Conservation (phyloP, 768 basidiomycete species). For the Serendipita sp. region DNA sequence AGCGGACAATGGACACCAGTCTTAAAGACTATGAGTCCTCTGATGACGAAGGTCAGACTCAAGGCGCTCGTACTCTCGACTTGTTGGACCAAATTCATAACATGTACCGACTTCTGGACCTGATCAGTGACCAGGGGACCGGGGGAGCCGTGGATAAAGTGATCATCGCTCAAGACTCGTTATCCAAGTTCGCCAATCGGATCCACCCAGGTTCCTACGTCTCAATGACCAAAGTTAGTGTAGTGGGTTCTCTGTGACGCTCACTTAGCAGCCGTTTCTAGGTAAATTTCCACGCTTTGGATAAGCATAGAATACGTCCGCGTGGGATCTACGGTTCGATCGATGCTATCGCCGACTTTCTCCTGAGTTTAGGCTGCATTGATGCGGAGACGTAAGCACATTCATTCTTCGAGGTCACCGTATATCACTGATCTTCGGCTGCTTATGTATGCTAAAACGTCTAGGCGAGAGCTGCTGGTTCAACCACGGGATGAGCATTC, state of each 20-base stretch:
- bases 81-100: slow-evolving; percentile 22
- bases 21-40: background rate
- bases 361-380: slow-evolving; percentile 24
- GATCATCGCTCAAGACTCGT: slow-evolving; percentile 39
- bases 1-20: background rate
- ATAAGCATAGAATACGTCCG: slow-evolving; percentile 30
- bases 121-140: slow-evolving; percentile 33
- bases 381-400: slow-evolving; percentile 27
- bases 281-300: slow-evolving; percentile 40
- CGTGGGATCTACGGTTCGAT: slow-evolving; percentile 45
- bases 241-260: background rate
- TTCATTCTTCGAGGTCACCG: background rate
- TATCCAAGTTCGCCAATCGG: slow-evolving; percentile 34
- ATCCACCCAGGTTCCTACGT: slow-evolving; percentile 36
- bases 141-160: slow-evolving; percentile 40
- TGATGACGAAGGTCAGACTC: background rate
- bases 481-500: slow-evolving; percentile 13
- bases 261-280: background rate
- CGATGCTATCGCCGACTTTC: slow-evolving; percentile 32
- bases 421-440: background rate
- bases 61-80: background rate
- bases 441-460: background rate
- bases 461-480: slow-evolving; percentile 16
- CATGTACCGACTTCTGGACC: slow-evolving; percentile 38
- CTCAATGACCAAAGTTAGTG: slow-evolving; percentile 30